Conservation (phyloP, 257 asterid species). For the Coffea eugenioides region DNA sequence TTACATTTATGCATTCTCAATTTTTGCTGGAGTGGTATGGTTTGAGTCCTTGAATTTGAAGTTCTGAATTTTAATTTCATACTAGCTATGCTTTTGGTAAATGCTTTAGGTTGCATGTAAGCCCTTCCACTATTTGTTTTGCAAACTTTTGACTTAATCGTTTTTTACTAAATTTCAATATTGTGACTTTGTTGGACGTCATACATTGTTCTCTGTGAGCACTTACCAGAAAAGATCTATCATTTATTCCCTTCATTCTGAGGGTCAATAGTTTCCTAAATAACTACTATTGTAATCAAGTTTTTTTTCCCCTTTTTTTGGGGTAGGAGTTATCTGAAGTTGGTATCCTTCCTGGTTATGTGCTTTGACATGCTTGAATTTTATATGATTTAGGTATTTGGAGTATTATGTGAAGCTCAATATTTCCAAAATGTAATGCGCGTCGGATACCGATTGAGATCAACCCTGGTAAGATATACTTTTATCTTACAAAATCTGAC, state of each 20-base stretch:
- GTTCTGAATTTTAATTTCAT: background rate
- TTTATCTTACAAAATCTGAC: background rate
- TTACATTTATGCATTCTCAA: conserved; percentile 80
- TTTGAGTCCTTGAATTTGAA: conserved; percentile 8
- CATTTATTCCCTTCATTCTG: background rate
- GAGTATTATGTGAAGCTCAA: conserved; percentile 93
- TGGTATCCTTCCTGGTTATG: conserved; percentile 1
- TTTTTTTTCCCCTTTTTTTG: background rate
- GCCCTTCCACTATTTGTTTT: background rate
- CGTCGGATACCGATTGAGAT: conserved; percentile 86
- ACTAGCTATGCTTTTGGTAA: background rate
- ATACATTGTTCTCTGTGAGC: background rate
- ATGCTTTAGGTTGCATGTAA: background rate
- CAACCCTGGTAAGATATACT: conserved; percentile 70
- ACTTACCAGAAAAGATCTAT: background rate
- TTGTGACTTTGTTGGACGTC: background rate
- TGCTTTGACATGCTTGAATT: background rate
- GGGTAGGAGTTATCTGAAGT: background rate
- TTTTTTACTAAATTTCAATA: background rate
- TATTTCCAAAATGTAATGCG: conserved; percentile 98
- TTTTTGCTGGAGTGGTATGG: conserved; percentile 96
- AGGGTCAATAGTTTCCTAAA: too few relatives aligned
- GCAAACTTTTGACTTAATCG: background rate
- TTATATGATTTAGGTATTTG: conserved; percentile 37
- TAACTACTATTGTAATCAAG: background rate